Evolutionary conservation across 305 asterid genomes (phyloP), one percentile per base, ranked within the genome.

Genomic region (Lippia alba): DNA sequence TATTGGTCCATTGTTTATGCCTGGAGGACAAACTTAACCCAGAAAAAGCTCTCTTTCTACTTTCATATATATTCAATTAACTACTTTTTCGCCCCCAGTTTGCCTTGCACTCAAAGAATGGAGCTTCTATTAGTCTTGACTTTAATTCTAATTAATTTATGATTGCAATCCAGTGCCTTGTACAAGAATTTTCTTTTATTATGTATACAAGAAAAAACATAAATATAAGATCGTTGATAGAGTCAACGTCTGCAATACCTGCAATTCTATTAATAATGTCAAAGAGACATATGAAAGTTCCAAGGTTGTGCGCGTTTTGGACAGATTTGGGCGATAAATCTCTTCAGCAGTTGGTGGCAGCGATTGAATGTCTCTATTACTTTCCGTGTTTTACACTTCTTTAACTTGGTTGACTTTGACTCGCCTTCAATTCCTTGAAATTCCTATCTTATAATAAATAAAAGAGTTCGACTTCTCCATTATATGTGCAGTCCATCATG

Each of bases 331-430:
- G 36, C 36, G 60, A 20, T 6, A 18, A 10, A 19, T 55, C 36
- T 11, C n/a, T 12, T n/a, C 17, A 14, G 6, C 10, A 7, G 36
- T 20, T 3, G 39, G 16, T 56, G 20, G 60, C 36, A 55, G 16
- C 8, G 0, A 18, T 54, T 66, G 40, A 63, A 68, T 68, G 64
- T 24, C 33, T 61, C 49, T 60, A 58, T 57, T 61, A 57, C 19
- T 62, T 71, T 54, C 55, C 50, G 50, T 40, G 63, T 41, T 55
- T 39, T 55, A 1, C 33, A 36, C 40, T 8, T 24, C 30, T 57
- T 63, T 64, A 72, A 72, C 65, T 63, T 64, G 15, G 2, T 56
- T 12, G 24, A 60, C 54, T 49, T 40, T 70, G 74, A 60, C 60
- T 57, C 6, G 3, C 14, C 45, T 5, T 0, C 33, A 11, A 15